Base-by-base conservation (phyloP, 2,329 filamentous ascomycete genomes). In the Apiospora kogelbergensis region DNA sequence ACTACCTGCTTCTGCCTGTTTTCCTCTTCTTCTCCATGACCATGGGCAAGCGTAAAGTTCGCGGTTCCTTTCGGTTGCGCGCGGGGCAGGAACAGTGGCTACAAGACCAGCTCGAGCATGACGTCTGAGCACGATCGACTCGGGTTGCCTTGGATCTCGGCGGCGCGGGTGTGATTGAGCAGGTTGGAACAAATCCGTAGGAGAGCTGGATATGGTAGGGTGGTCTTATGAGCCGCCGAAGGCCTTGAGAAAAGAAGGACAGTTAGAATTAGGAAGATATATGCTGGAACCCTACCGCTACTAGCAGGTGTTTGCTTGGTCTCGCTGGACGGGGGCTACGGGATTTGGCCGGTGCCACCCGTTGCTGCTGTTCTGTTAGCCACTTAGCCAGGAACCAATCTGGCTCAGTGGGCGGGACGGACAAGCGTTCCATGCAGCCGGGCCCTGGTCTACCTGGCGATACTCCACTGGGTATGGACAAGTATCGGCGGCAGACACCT, bases 311-410 rank as follows among this genome's bases (percentile, higher is more conserved):
- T 3, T n/a, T 60, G 26, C 37, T 60, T n/a, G 15, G 46, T 53
- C 20, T 37, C 30, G 33, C 26, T 15, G 48, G 10, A 37, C 7
- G 30, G 53, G 20, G 37, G n/a, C 37, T n/a, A 37, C 7, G 30
- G 53, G 20, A 60, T 37, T 60, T n/a, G 53, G n/a, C 13, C 53
- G 53, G 53, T 60, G 53, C 30, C 26, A 33, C 48, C 48, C 26
- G 48, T 26, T 42, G 40, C 48, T 57, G 48, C 13, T 40, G 6
- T 30, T 24, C 46, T 30, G 13, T 53, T 53, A 30, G 13, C 46
- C 46, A 53, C 48, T 33, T 60, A 60, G 53, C 30, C 53, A 60
- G 53, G 53, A 60, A 60, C 53, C 30, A 33, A 60, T 60, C 53
- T 60, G 30, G 20, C 26, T 33, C 17, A 45, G 48, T 15, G 48